Conservation (phyloP, 106 monocot species). For the Vanilla planifolia region DNA sequence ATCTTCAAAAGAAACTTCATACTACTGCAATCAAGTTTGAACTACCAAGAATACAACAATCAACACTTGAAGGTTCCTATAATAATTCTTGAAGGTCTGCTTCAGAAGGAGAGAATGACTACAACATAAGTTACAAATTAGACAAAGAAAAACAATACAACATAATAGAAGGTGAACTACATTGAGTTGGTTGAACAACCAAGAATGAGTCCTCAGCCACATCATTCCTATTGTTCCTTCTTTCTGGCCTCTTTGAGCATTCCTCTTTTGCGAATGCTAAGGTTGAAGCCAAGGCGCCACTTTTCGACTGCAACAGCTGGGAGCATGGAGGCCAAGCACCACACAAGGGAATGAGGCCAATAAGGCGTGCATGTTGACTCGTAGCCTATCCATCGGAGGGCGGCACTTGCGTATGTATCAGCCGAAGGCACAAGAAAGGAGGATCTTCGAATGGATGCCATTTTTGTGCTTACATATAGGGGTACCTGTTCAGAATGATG, state of each 20-base stretch:
- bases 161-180: too few species aligned
- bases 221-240: too few species aligned
- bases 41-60: too few species aligned
- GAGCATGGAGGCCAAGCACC: constrained; percentile 56
- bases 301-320: constrained; percentile 55
- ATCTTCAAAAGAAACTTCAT: too few species aligned
- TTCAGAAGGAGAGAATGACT: too few species aligned
- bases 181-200: too few species aligned
- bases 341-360: constrained; percentile 85
- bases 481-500: constrained; percentile 49
- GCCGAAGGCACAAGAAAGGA: constrained; percentile 80
- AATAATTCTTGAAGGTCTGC: too few species aligned
- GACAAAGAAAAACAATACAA: too few species aligned
- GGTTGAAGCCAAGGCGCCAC: constrained; percentile 67
- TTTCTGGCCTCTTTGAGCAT: constrained; percentile 61
- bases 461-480: constrained; percentile 89
- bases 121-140: too few species aligned
- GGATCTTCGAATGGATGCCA: constrained; percentile 82
- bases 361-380: constrained; percentile 84
- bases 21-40: too few species aligned
- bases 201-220: too few species aligned
- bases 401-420: constrained; percentile 60
- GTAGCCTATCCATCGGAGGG: constrained; percentile 64
- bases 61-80: too few species aligned
- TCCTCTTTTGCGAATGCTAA: constrained; percentile 64